Conservation (phyloP, 2,329 filamentous ascomycete genomes). For the Trichoderma atroviride region DNA sequence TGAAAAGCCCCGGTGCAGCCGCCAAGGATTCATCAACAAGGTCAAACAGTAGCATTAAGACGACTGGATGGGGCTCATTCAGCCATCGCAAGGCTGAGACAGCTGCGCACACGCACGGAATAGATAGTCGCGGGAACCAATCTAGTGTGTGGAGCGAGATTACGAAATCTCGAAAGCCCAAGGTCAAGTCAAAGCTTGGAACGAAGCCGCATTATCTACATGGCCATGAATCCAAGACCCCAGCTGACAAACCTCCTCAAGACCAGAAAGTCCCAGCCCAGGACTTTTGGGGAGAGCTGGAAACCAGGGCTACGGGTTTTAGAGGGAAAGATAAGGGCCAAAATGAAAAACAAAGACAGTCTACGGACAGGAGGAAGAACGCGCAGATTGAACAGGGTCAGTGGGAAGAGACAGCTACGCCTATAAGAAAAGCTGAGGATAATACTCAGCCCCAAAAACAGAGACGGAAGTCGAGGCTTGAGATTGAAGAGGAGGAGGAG, state of each 20-base stretch:
- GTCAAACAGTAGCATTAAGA: constrained; percentile 17
- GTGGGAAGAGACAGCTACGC: not conserved
- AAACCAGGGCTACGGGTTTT: constrained; percentile 30
- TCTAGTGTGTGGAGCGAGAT: constrained; percentile 30
- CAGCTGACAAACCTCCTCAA: not conserved
- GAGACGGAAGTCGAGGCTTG: constrained; percentile 39
- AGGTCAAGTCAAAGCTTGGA: constrained; percentile 11
- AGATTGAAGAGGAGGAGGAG: constrained; percentile 32
- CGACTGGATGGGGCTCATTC: constrained; percentile 32
- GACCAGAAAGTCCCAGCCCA: constrained; percentile 5
- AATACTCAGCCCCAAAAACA: constrained; percentile 30
- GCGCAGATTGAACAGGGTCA: not conserved
- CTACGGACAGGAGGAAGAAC: not conserved
- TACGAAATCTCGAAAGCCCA: constrained; percentile 20
- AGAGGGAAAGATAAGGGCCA: constrained; percentile 24
- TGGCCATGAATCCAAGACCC: not conserved
- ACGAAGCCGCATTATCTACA: constrained; percentile 18
- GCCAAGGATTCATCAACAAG: constrained; percentile 7
- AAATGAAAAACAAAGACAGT: not conserved
- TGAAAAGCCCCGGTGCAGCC: not conserved
- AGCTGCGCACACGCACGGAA: constrained; percentile 20
- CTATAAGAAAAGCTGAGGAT: constrained; percentile 3
- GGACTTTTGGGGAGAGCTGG: constrained; percentile 36
- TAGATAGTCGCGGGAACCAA: constrained; percentile 27
- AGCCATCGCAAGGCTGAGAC: constrained; percentile 30